Base-by-base conservation (phyloP, 2,329 filamentous ascomycete genomes). In the Arthrobotrys iridis region DNA sequence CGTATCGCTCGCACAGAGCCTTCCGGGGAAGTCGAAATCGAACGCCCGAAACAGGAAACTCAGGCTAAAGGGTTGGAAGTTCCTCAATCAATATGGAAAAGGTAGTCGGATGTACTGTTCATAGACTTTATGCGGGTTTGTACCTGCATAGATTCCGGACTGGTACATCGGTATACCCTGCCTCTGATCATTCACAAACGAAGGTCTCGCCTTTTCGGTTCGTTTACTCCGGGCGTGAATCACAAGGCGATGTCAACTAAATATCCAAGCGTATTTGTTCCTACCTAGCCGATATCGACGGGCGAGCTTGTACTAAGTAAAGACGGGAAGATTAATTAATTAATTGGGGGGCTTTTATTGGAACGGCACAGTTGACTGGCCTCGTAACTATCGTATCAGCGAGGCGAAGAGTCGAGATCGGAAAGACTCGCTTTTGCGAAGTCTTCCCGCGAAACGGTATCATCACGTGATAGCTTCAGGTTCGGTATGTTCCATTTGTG, bases 141-240 rank as follows among this genome's bases (percentile, higher is more conserved):
- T 55, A 55, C 50, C 50, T 55, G 50, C 50, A 55, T 55, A 20
- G 37, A 37, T 55, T 55, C 30, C 18, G 30, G 30, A 55, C n/a
- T 55, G 50, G 50, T 55, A 55, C 50, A 55, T 55, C 50, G 50
- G 50, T 55, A 55, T 55, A 55, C 50, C 50, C 50, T 55, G 50
- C 50, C 50, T 55, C 50, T 55, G 50, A 55, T 55, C 50, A 55
- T 37, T 8, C 28, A 37, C 28, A 37, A 55, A 55, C 50, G 50
- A 37, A 43, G 40, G 40, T n/a, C 15, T 35, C 48, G 28, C 30
- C 15, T 24, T 18, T 22, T 55, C 30, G 50, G 28, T 30, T 55
- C 50, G 50, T 55, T 55, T 55, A 22, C 10, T 55, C 50, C 50
- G 50, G 30, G 13, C 5, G 15, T 11, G 15, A 15, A 45, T 7